Evolutionary conservation across 2,329 filamentous ascomycete species (phyloP).

Genomic region (Amauroascus verrucosus): DNA sequence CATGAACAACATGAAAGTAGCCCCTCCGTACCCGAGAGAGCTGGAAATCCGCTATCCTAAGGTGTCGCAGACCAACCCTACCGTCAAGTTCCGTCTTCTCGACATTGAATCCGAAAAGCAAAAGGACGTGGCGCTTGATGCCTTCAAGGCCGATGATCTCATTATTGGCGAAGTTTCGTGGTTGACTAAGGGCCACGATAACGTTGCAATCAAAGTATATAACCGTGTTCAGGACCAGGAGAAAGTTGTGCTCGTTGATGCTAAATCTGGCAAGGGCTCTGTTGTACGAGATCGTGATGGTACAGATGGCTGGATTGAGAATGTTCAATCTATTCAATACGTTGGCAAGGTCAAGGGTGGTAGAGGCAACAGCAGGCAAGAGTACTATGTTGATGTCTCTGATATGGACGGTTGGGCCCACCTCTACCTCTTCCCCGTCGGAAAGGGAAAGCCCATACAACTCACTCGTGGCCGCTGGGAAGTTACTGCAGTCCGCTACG

Average conservation of each 20-base stretch:
- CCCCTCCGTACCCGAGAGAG: slow-evolving; percentile 52
- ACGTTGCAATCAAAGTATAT: slow-evolving; percentile 54
- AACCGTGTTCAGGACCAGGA: slow-evolving; percentile 59
- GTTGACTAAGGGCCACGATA: slow-evolving; percentile 53
- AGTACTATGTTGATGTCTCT: slow-evolving; percentile 57
- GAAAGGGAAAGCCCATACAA: slow-evolving; percentile 45
- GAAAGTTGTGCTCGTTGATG: slow-evolving; percentile 52
- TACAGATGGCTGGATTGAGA: slow-evolving; percentile 52
- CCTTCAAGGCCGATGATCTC: slow-evolving; percentile 50
- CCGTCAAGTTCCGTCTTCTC: slow-evolving; percentile 51
- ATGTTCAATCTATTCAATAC: slow-evolving; percentile 37
- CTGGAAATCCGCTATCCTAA: slow-evolving; percentile 59
- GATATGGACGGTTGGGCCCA: slow-evolving; percentile 57
- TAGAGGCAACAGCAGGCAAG: slow-evolving; percentile 25
- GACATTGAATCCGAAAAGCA: slow-evolving; percentile 41
- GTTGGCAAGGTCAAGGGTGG: slow-evolving; percentile 30
- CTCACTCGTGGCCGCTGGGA: slow-evolving; percentile 60
- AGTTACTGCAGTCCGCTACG: slow-evolving; percentile 48
- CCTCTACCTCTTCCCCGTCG: slow-evolving; percentile 53
- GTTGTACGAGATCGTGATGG: slow-evolving; percentile 50
- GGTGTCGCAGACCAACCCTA: slow-evolving; percentile 57
- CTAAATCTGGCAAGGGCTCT: slow-evolving; percentile 37
- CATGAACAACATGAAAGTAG: slow-evolving; percentile 48
- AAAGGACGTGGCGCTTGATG: slow-evolving; percentile 43
- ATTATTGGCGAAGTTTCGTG: slow-evolving; percentile 59